Evolutionary conservation across 2,329 filamentous ascomycete genomes (phyloP).

Genomic region (Aspergillus terreus): DNA sequence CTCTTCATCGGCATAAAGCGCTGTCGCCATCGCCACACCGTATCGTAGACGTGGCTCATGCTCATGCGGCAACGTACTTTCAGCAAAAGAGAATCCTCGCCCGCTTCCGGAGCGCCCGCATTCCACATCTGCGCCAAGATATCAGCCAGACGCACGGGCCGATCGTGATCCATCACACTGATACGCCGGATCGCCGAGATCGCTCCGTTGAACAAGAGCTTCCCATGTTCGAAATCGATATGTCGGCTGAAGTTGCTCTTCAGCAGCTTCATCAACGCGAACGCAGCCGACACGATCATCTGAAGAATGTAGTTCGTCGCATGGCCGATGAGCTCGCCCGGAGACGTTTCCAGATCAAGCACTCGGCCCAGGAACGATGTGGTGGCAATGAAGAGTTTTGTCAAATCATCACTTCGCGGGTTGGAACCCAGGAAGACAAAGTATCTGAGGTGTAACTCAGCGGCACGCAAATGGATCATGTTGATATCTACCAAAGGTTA

Average conservation of each 20-base stretch:
- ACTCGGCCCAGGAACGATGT: slow-evolving; percentile 44
- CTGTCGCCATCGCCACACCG: slow-evolving; percentile 63
- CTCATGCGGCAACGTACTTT: slow-evolving; percentile 63
- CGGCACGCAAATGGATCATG: slow-evolving; percentile 44
- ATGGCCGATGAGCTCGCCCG: slow-evolving; percentile 49
- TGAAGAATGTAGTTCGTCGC: slow-evolving; percentile 61
- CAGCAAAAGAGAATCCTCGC: slow-evolving; percentile 50
- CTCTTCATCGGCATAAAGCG: slow-evolving; percentile 64
- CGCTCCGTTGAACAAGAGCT: slow-evolving; percentile 55
- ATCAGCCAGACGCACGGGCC: slow-evolving; percentile 60
- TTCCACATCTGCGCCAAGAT: slow-evolving; percentile 64
- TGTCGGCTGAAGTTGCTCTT: slow-evolving; percentile 59
- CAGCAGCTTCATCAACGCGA: slow-evolving; percentile 61
- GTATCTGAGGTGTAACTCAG: slow-evolving; percentile 43
- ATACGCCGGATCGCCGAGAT: slow-evolving; percentile 57
- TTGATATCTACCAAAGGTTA: slow-evolving; percentile 35
- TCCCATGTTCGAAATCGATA: slow-evolving; percentile 52
- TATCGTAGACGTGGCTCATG: slow-evolving; percentile 63
- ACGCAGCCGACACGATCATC: slow-evolving; percentile 62
- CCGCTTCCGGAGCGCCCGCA: slow-evolving; percentile 34
- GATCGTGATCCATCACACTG: slow-evolving; percentile 60
- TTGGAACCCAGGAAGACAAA: slow-evolving; percentile 46
- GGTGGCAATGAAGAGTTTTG: slow-evolving; percentile 43
- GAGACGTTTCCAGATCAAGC: slow-evolving; percentile 41
- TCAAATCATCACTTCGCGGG: slow-evolving; percentile 39